Evolutionary conservation across 306 rosid genomes (phyloP).

Genomic region (Cucurbita ficifolia): DNA sequence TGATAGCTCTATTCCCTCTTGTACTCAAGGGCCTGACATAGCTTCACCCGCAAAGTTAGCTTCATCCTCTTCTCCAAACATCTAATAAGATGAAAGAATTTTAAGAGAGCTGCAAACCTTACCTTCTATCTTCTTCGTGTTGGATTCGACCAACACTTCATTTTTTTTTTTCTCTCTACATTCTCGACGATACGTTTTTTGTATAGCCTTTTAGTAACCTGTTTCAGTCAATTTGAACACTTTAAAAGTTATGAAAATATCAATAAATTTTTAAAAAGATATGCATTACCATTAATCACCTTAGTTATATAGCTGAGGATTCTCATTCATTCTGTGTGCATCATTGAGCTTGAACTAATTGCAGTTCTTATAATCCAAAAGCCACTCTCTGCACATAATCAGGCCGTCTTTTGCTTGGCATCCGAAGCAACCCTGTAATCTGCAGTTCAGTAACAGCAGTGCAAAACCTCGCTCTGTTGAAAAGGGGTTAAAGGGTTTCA

Average conservation of each 20-base stretch:
- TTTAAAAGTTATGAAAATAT: not conserved
- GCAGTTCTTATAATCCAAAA: conserved; percentile 47
- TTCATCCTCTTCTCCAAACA: not conserved
- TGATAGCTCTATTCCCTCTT: not conserved
- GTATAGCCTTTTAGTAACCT: not conserved
- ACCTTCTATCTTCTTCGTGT: not conserved
- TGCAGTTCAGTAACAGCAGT: conserved; percentile 70
- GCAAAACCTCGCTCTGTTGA: conserved; percentile 78
- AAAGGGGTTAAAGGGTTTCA: conserved; percentile 36
- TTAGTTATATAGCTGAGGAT: not conserved
- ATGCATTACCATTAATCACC: not conserved
- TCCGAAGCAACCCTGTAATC: conserved; percentile 70
- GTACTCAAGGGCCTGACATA: not conserved
- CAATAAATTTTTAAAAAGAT: not conserved
- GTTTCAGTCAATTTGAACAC: not conserved
- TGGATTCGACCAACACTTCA: not conserved
- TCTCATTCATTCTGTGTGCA: not conserved
- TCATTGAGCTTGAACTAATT: not conserved
- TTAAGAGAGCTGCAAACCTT: not conserved
- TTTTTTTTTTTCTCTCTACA: not conserved
- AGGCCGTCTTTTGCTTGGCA: conserved; percentile 84
- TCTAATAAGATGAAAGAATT: not conserved
- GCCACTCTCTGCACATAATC: conserved; percentile 78
- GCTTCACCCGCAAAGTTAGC: not conserved
- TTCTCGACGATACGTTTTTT: not conserved